These are phyloP conservation scores for Clitoria ternatea DNA, from an alignment of 306 rosid genomes.

Conservation along the genomic window DNA sequence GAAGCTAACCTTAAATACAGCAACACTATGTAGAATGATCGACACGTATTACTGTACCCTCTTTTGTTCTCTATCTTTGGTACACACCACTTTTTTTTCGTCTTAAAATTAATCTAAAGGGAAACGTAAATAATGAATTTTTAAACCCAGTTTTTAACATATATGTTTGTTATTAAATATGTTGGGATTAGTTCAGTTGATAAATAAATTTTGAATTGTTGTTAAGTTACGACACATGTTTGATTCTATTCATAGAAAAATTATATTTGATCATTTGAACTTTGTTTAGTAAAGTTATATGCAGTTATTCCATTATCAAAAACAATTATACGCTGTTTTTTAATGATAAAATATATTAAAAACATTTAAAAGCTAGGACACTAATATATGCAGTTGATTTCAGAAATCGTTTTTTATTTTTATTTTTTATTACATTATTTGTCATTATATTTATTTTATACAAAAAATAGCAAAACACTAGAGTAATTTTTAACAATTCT, in stretches of 20 bases:
- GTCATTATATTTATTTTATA: too few species aligned
- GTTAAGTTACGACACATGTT: too few species aligned
- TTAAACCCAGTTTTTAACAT: not conserved
- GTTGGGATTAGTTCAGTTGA: too few species aligned
- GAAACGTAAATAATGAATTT: not conserved
- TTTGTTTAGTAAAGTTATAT: not conserved
- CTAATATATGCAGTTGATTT: too few species aligned
- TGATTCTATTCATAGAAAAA: too few species aligned
- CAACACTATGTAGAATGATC: not conserved
- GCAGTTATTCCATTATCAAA: too few species aligned
- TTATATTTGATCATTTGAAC: not conserved
- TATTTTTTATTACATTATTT: too few species aligned
- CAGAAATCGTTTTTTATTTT: too few species aligned
- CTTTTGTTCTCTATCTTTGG: not conserved
- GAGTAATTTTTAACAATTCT: too few species aligned
- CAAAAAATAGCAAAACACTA: too few species aligned
- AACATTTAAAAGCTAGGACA: not conserved
- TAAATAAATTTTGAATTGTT: too few species aligned
- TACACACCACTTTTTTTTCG: not conserved
- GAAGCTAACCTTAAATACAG: not conserved
- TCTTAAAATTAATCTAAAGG: not conserved
- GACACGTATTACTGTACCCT: conserved; percentile 30
- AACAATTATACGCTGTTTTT: too few species aligned
- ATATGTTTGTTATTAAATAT: not conserved
- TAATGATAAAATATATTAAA: not conserved